Percentiles rank a stretch among this genome's conserved stretches.
Conservation (phyloP, 2,329 filamentous ascomycete species). For the Botrytis elliptica region DNA sequence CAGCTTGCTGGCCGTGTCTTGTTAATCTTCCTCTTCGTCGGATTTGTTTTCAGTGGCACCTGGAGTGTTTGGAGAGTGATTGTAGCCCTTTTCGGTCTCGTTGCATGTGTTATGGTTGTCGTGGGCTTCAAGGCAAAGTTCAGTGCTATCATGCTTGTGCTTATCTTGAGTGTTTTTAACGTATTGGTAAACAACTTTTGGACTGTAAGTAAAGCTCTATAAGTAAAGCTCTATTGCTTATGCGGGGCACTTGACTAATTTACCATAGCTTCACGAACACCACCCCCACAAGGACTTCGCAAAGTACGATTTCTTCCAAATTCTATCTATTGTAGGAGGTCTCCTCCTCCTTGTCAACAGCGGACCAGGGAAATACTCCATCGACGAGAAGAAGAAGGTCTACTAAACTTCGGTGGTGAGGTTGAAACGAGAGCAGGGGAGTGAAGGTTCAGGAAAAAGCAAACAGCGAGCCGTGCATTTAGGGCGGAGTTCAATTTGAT, state of each 20-base stretch:
- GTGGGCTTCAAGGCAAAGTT: constrained; percentile 99
- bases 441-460: constrained; percentile 28
- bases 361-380: constrained; percentile 94
- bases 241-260: constrained; percentile 30
- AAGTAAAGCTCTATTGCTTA: constrained; percentile 44
- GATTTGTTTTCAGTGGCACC: constrained; percentile 91
- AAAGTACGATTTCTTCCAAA: constrained; percentile 99
- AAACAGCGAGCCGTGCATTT: constrained; percentile 21
- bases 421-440: constrained; percentile 24
- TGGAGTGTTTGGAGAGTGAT: constrained; percentile 88
- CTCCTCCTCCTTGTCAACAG: constrained; percentile 97
- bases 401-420: constrained; percentile 57
- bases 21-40: constrained; percentile 95
- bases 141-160: constrained; percentile 90
- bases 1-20: constrained; percentile 94
- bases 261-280: constrained; percentile 79
- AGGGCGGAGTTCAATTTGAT: constrained; percentile 21
- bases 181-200: constrained; percentile 99
- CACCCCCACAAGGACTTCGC: constrained; percentile 99
- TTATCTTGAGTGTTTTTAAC: constrained; percentile 96
- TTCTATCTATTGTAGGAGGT: constrained; percentile 95
- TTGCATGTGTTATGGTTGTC: constrained; percentile 97
- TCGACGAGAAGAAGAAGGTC: constrained; percentile 99
- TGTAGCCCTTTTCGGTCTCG: constrained; percentile 79
- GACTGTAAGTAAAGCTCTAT: constrained; percentile 67